phyloP scores from a whole-genome alignment of 805 yeast species.

The Metschnikowia proteae region DNA sequence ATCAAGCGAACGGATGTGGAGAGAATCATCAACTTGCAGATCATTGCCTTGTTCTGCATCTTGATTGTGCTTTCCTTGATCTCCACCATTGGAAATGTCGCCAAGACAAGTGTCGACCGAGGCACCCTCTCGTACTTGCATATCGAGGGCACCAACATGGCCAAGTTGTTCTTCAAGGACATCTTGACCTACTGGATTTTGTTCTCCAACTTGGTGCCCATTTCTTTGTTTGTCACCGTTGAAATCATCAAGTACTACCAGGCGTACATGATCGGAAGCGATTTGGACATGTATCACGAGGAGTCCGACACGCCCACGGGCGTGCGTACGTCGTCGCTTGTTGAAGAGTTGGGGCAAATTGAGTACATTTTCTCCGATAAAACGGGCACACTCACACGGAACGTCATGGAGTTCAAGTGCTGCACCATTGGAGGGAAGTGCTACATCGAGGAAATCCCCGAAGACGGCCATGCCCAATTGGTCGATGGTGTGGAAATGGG shows the following conservation, averaged over 20 bases:
- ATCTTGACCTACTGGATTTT: slow-evolving; percentile 92
- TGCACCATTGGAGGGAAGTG: slow-evolving; percentile 91
- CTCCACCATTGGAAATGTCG: slow-evolving; percentile 85
- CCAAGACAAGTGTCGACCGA: slow-evolving; percentile 55
- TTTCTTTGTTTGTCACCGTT: slow-evolving; percentile 91
- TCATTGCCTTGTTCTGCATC: slow-evolving; percentile 79
- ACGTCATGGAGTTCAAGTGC: slow-evolving; percentile 93
- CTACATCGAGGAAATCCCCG: slow-evolving; percentile 86
- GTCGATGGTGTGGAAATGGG: slow-evolving; percentile 81
- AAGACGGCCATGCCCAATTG: slow-evolving; percentile 70
- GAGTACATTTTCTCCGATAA: slow-evolving; percentile 95
- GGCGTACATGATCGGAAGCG: slow-evolving; percentile 90
- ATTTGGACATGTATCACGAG: slow-evolving; percentile 86
- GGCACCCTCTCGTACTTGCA: slow-evolving; percentile 59
- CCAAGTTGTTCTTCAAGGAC: slow-evolving; percentile 75
- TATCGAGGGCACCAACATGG: slow-evolving; percentile 64
- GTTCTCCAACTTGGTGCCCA: slow-evolving; percentile 96
- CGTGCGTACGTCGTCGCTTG: slow-evolving; percentile 90
- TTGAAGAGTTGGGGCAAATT: slow-evolving; percentile 96
- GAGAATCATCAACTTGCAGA: slow-evolving; percentile 88
- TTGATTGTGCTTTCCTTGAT: slow-evolving; percentile 71
- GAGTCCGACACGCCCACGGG: slow-evolving; percentile 91
- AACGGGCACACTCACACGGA: slow-evolving; percentile 94
- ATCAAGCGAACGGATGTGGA: slow-evolving; percentile 97
- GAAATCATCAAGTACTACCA: slow-evolving; percentile 94